Evolutionary conservation across 345 rosid genomes (phyloP).

Genomic region (Hypericum androsaemum): DNA sequence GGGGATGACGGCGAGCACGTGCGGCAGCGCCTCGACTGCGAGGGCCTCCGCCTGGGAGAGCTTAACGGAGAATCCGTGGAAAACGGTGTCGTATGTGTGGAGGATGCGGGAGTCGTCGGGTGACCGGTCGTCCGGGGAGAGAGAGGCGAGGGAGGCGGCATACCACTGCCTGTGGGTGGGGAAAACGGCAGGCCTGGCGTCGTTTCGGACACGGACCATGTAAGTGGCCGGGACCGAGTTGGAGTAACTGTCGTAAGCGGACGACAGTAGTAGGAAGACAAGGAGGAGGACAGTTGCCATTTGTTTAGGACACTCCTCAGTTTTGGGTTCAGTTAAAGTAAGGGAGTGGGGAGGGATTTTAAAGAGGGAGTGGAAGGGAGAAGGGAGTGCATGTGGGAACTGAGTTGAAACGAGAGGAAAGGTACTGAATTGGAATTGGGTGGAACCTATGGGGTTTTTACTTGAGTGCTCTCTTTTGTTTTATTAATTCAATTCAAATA

Average conservation of each 20-base stretch:
- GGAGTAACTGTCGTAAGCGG: slow-evolving; percentile 5
- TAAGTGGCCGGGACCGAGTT: slow-evolving; percentile 15
- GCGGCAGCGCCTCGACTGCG: slow-evolving; percentile 16
- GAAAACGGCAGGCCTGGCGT: slow-evolving; percentile 21
- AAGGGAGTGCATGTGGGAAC: no score
- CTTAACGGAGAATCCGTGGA: slow-evolving; percentile 25
- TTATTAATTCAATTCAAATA: no score
- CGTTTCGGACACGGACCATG: slow-evolving; percentile 17
- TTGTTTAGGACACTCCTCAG: no score
- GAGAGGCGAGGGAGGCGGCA: slow-evolving; percentile 19
- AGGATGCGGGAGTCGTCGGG: slow-evolving; percentile 5
- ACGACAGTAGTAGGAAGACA: not conserved
- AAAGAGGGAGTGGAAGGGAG: no score
- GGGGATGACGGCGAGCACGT: slow-evolving; percentile 19
- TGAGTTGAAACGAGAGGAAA: no score
- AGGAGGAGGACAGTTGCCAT: not conserved
- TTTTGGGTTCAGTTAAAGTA: no score
- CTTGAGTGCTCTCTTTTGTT: no score
- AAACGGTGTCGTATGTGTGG: slow-evolving; percentile 26
- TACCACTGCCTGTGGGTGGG: slow-evolving; percentile 25
- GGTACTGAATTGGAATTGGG: no score
- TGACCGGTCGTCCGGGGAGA: slow-evolving; percentile 5
- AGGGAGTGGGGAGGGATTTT: no score
- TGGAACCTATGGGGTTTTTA: no score
- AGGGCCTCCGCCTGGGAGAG: slow-evolving; percentile 17